Percentiles rank a stretch among this genome's conserved stretches.
These are phyloP conservation scores for Solanum lycopersicoides DNA, from an alignment of 257 asterid genomes.

Conservation along the genomic window DNA sequence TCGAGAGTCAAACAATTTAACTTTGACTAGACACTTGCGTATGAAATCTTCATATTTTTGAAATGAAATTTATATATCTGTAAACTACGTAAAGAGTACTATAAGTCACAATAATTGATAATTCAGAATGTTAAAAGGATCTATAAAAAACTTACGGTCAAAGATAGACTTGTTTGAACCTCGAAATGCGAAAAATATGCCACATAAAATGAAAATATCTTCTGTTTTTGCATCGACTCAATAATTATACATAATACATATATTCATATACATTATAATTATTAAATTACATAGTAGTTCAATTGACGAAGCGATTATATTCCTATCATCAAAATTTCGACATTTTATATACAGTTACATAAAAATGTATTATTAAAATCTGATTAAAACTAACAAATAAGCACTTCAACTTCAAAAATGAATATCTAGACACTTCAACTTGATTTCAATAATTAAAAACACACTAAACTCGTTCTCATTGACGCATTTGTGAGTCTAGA, in stretches of 20 bases:
- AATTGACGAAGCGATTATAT: not conserved
- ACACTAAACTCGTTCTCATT: too few species aligned
- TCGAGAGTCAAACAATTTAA: too few species aligned
- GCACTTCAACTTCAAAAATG: fast-evolving
- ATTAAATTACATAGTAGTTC: not conserved
- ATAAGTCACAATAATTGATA: too few species aligned
- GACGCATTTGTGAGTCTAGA: too few species aligned
- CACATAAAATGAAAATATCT: not conserved
- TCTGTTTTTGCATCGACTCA: not conserved
- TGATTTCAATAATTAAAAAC: too few species aligned
- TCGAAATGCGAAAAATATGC: not conserved
- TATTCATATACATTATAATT: too few species aligned
- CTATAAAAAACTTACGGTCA: too few species aligned
- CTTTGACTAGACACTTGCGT: fast-evolving
- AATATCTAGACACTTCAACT: not conserved
- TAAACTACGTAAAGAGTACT: too few species aligned
- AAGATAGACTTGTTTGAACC: not conserved
- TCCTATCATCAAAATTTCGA: not conserved
- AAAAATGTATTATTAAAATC: not conserved
- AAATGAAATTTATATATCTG: too few species aligned
- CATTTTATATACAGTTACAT: not conserved
- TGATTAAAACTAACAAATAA: not conserved
- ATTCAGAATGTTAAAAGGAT: too few species aligned
- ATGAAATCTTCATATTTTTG: too few species aligned
- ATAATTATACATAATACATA: not conserved